These are phyloP conservation scores for Agapanthus africanus DNA, from an alignment of 106 monocot genomes.

Conservation along the genomic window DNA sequence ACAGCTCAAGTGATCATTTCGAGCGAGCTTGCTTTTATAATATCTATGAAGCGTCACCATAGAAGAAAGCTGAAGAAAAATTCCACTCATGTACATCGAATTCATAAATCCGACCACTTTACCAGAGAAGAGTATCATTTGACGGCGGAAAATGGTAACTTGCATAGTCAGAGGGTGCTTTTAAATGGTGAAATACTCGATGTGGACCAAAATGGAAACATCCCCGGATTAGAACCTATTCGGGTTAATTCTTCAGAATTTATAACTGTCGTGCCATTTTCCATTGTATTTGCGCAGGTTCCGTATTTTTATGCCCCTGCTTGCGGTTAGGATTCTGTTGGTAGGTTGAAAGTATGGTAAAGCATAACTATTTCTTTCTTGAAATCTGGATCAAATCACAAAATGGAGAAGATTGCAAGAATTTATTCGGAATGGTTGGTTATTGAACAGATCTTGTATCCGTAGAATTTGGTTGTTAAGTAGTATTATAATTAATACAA, in stretches of 20 bases:
- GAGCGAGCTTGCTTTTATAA: not conserved
- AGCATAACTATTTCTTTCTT: no score
- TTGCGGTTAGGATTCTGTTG: no score
- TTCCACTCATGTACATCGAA: slow-evolving; percentile 11
- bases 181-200: slow-evolving; percentile 58
- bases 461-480: no score
- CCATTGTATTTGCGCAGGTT: slow-evolving; percentile 79
- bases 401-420: no score
- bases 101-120: slow-evolving; percentile 2
- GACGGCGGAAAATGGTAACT: slow-evolving; percentile 54
- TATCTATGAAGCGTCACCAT: slow-evolving; percentile 7
- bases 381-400: no score
- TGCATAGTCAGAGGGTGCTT: slow-evolving; percentile 82
- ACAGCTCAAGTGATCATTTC: slow-evolving; percentile 41
- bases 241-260: slow-evolving; percentile 34
- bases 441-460: no score
- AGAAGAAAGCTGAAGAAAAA: slow-evolving; percentile 9
- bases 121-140: slow-evolving; percentile 91
- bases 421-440: no score
- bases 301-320: slow-evolving; percentile 59
- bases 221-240: slow-evolving; percentile 55
- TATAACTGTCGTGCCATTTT: slow-evolving; percentile 55
- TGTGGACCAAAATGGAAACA: slow-evolving; percentile 35
- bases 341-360: no score
- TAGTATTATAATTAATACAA: no score